Evolutionary conservation across 495 filamentous ascomycete species (phyloP).

Genomic region (Aeminium ludgeri): DNA sequence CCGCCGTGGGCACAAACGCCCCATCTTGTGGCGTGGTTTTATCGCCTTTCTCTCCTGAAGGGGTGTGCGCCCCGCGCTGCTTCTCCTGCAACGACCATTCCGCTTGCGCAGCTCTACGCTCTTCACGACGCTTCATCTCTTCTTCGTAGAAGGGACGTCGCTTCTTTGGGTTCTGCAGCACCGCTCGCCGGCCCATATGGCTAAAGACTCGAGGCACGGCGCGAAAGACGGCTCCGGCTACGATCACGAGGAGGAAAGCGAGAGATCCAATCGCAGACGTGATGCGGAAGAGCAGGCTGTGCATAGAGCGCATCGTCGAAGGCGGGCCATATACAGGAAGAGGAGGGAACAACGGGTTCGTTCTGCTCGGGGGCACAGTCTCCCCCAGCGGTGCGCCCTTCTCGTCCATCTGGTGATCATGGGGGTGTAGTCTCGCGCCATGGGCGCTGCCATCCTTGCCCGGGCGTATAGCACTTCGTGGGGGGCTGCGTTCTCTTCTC

Average conservation of each 20-base stretch:
- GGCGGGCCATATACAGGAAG: constrained; percentile 71
- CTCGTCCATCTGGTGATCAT: constrained; percentile 10
- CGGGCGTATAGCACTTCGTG: neutral
- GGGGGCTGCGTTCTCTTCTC: constrained; percentile 12
- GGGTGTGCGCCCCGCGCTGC: constrained; percentile 7
- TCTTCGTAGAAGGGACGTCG: constrained; percentile 51
- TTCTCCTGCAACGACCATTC: constrained; percentile 40
- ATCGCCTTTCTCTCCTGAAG: constrained; percentile 7
- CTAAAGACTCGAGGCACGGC: constrained; percentile 36
- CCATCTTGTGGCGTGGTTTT: constrained; percentile 25
- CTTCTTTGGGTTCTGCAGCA: constrained; percentile 38
- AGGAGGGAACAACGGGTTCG: constrained; percentile 76
- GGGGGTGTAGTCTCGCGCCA: constrained; percentile 11
- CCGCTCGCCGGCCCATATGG: constrained; percentile 32
- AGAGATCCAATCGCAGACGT: constrained; percentile 61
- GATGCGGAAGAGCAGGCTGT: constrained; percentile 42
- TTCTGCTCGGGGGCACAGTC: constrained; percentile 37
- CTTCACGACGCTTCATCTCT: constrained; percentile 41
- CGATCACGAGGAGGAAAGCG: constrained; percentile 56
- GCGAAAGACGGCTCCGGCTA: constrained; percentile 52
- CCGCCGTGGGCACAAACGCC: constrained; percentile 55
- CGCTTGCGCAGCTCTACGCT: constrained; percentile 38
- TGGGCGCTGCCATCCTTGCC: constrained; percentile 21
- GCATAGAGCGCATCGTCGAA: constrained; percentile 41
- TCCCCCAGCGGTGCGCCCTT: constrained; percentile 24